These are phyloP conservation scores for Blastomyces silverae DNA, from an alignment of 2,329 filamentous ascomycete species.

Conservation along the genomic window DNA sequence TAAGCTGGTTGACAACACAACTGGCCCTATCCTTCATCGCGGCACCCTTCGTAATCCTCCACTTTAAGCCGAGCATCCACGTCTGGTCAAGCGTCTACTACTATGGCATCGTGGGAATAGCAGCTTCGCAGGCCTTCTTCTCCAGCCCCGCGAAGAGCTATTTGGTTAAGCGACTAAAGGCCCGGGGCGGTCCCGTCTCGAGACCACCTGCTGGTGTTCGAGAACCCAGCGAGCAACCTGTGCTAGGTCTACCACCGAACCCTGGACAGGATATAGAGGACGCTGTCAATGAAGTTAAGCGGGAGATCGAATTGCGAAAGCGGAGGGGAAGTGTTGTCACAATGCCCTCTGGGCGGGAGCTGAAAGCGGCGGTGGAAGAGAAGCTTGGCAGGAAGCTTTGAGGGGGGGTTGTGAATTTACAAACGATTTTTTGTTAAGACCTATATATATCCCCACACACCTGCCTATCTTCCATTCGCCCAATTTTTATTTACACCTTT, in stretches of 20 bases:
- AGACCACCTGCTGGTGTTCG: constrained; percentile 14
- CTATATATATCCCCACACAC: too few species aligned
- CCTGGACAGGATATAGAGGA: constrained; percentile 68
- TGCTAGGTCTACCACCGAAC: constrained; percentile 73
- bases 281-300: constrained; percentile 65
- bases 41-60: constrained; percentile 77
- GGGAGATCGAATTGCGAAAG: constrained; percentile 60
- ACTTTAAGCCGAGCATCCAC: constrained; percentile 60
- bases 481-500: background rate
- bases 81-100: constrained; percentile 87
- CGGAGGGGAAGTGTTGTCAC: constrained; percentile 41
- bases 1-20: constrained; percentile 70
- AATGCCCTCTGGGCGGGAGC: constrained; percentile 45
- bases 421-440: too few species aligned
- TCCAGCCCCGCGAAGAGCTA: constrained; percentile 64
- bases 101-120: constrained; percentile 67
- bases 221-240: constrained; percentile 47
- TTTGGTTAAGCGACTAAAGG: constrained; percentile 54
- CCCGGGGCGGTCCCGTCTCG: constrained; percentile 37
- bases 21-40: constrained; percentile 75
- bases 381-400: constrained; percentile 45
- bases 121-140: constrained; percentile 64
- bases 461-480: too few species aligned
- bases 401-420: background rate
- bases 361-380: constrained; percentile 48